Evolutionary conservation across 1,139 yeast species (phyloP).

Genomic region (Sugiyamaella castrensis): DNA sequence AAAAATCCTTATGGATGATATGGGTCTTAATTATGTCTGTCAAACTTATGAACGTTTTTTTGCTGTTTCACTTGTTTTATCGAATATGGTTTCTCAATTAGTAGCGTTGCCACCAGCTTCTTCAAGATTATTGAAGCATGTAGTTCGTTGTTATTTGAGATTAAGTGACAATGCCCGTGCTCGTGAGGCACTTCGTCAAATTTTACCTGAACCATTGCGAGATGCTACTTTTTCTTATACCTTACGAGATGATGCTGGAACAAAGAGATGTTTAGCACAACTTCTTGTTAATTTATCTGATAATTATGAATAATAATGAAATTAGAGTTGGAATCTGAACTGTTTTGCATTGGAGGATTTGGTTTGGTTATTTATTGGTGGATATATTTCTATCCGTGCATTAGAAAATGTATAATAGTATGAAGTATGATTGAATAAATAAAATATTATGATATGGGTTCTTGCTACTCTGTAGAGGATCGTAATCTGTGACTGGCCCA

Average conservation of each 20-base stretch:
- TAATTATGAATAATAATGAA: constrained; percentile 24
- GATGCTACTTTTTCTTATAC: constrained; percentile 86
- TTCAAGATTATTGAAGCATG: constrained; percentile 84
- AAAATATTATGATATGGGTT: too few species aligned
- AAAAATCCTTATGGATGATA: constrained; percentile 85
- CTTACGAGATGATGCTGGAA: constrained; percentile 81
- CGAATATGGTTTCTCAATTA: constrained; percentile 86
- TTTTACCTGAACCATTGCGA: constrained; percentile 80
- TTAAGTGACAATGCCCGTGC: constrained; percentile 90
- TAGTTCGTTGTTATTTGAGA: constrained; percentile 88
- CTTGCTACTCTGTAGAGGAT: too few species aligned
- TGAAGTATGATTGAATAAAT: too few species aligned
- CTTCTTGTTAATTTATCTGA: constrained; percentile 65
- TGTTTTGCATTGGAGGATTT: neutral
- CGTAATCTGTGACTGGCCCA: too few species aligned
- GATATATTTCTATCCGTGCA: neutral
- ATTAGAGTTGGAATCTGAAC: too few species aligned
- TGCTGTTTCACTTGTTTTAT: constrained; percentile 86
- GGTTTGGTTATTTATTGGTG: neutral
- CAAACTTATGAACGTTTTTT: constrained; percentile 93
- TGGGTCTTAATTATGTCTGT: constrained; percentile 87
- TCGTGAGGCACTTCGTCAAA: constrained; percentile 77
- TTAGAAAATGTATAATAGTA: too few species aligned
- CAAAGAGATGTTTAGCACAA: constrained; percentile 84
- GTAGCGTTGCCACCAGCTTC: constrained; percentile 66